Conservation (phyloP, 257 asterid genomes). For the Paraleonurus japonicus region DNA sequence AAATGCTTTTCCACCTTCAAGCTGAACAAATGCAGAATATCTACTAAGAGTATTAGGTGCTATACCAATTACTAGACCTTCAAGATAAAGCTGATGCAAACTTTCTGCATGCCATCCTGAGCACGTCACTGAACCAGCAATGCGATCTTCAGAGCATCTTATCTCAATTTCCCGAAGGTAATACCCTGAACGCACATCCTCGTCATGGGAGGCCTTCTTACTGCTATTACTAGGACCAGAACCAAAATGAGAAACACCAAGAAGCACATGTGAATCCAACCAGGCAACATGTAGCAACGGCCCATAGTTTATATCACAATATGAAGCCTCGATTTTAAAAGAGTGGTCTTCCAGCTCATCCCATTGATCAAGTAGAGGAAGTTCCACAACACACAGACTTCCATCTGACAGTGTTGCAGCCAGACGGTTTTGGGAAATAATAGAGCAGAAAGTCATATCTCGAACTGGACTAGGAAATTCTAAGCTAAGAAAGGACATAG, state of each 20-base stretch:
- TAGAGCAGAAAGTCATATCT: conserved; percentile 46
- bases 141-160: conserved; percentile 60
- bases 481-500: conserved; percentile 67
- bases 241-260: conserved; percentile 45
- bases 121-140: conserved; percentile 65
- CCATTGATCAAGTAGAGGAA: conserved; percentile 79
- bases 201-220: conserved; percentile 25
- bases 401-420: conserved; percentile 88
- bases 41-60: conserved; percentile 43
- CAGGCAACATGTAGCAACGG: conserved; percentile 62
- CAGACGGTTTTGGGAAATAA: conserved; percentile 48
- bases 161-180: conserved; percentile 73
- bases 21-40: conserved; percentile 68
- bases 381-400: conserved; percentile 73
- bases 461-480: conserved; percentile 68
- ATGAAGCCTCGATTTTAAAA: conserved; percentile 56
- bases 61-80: conserved; percentile 56
- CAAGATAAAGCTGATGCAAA: conserved; percentile 50
- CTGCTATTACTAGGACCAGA: conserved; percentile 25
- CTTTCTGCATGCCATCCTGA: conserved; percentile 79
- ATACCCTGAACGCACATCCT: conserved; percentile 43
- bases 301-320: conserved; percentile 38
- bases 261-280: conserved; percentile 74
- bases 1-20: conserved; percentile 73
- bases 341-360: conserved; percentile 82